These are phyloP conservation scores for Pyrenophora teres DNA, from an alignment of 2,329 filamentous ascomycete species.

Conservation along the genomic window DNA sequence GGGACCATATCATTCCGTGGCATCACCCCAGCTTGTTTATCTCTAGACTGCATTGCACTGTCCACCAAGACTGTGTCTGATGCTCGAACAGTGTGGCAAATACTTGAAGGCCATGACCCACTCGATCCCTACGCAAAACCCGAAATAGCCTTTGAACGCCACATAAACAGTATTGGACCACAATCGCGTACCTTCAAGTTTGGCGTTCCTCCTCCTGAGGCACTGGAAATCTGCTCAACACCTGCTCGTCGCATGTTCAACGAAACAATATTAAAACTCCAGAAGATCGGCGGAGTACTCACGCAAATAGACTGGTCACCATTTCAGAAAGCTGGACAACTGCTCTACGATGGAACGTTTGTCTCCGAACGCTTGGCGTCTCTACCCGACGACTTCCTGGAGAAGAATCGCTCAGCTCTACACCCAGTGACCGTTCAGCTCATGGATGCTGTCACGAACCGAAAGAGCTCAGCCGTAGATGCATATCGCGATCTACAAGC, in stretches of 20 bases:
- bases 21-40: conserved; percentile 61
- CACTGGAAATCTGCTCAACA: conserved; percentile 51
- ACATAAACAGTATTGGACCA: conserved; percentile 41
- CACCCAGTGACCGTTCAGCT: conserved; percentile 57
- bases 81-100: conserved; percentile 56
- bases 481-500: conserved; percentile 42
- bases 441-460: conserved; percentile 34
- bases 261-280: conserved; percentile 32
- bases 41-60: conserved; percentile 63
- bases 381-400: conserved; percentile 38
- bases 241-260: conserved; percentile 47
- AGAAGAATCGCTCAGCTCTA: conserved; percentile 45
- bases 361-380: conserved; percentile 60
- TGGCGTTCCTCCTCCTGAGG: conserved; percentile 54
- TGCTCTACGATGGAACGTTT: conserved; percentile 63
- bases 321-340: conserved; percentile 58
- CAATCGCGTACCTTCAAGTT: conserved; percentile 53
- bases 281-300: conserved; percentile 35
- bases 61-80: conserved; percentile 57
- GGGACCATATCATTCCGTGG: conserved; percentile 57
- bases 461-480: conserved; percentile 39
- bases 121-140: conserved; percentile 59
- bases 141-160: conserved; percentile 39
- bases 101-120: conserved; percentile 53
- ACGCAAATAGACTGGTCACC: conserved; percentile 42